Conservation (phyloP, 495 filamentous ascomycete species). For the Aspergillus steynii region DNA sequence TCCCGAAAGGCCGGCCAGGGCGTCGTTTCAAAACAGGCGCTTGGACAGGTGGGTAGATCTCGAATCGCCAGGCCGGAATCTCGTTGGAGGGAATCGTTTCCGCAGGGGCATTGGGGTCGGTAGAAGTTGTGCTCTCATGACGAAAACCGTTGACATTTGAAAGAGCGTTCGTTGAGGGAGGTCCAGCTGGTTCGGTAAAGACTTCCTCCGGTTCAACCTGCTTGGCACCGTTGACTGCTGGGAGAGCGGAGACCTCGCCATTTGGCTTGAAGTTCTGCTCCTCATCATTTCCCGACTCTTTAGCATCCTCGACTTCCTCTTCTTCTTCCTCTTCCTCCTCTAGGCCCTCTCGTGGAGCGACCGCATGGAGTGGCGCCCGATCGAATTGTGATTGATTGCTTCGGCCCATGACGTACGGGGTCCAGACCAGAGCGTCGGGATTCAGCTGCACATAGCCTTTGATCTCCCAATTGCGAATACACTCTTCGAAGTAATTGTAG, state of each 20-base stretch:
- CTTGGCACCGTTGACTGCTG: conserved; percentile 26
- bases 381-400: conserved; percentile 83
- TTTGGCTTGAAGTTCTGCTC: conserved; percentile 24
- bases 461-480: conserved; percentile 80
- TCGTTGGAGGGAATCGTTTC: conserved; percentile 36
- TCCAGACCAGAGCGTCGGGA: conserved; percentile 82
- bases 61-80: conserved; percentile 79
- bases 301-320: conserved; percentile 40
- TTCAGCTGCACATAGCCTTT: conserved; percentile 87
- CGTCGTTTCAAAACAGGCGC: conserved; percentile 47
- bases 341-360: conserved; percentile 73
- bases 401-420: conserved; percentile 94
- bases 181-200: conserved; percentile 34
- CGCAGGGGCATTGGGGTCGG: conserved; percentile 13
- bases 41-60: conserved; percentile 80
- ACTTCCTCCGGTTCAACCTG: conserved; percentile 10
- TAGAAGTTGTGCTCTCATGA: conserved; percentile 15
- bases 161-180: conserved; percentile 38
- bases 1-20: conserved; percentile 47
- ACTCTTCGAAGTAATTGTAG: conserved; percentile 75
- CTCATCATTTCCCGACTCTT: conserved; percentile 33
- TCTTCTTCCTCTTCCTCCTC: conserved; percentile 65
- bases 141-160: conserved; percentile 37
- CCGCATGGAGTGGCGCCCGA: conserved; percentile 77
- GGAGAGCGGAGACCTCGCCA: conserved; percentile 18